These are phyloP conservation scores for Phlebiopsis gigantea DNA, from an alignment of 768 basidiomycete genomes.

Conservation along the genomic window DNA sequence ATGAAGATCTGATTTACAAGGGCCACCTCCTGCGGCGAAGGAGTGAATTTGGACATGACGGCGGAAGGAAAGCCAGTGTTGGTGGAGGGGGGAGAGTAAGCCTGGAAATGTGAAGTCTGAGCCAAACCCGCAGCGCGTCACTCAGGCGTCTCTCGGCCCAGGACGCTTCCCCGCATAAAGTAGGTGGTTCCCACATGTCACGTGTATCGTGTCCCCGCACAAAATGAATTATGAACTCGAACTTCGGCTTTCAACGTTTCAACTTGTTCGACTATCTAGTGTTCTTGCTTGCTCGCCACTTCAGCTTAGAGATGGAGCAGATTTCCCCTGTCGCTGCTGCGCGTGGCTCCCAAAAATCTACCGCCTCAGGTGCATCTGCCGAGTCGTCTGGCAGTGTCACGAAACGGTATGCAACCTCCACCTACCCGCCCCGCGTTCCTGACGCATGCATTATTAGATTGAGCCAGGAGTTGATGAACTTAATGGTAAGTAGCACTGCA, in stretches of 20 bases:
- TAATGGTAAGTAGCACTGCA: constrained; percentile 65
- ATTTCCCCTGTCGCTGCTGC: constrained; percentile 59
- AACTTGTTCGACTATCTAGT: not conserved
- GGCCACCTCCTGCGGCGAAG: constrained; percentile 43
- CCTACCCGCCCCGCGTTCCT: not conserved
- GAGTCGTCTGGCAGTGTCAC: constrained; percentile 75
- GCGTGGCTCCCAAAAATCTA: constrained; percentile 53
- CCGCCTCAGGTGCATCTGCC: constrained; percentile 43
- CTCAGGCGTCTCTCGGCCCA: constrained; percentile 1
- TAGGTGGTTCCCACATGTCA: constrained; percentile 6
- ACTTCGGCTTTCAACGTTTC: constrained; percentile 6
- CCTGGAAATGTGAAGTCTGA: not conserved
- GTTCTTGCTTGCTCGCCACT: not conserved
- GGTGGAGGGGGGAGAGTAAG: constrained; percentile 4
- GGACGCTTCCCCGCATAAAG: not conserved
- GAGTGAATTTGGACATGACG: constrained; percentile 41
- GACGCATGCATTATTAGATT: constrained; percentile 38
- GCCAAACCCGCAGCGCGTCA: constrained; percentile 5
- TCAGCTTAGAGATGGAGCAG: constrained; percentile 56
- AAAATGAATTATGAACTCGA: constrained; percentile 15
- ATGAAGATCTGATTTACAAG: constrained; percentile 72
- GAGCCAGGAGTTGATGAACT: constrained; percentile 80
- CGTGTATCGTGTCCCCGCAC: constrained; percentile 21
- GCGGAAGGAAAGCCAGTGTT: constrained; percentile 11
- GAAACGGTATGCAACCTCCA: constrained; percentile 53